phyloP scores from a whole-genome alignment of 768 basidiomycete genomes.

The Pholiota molesta region DNA sequence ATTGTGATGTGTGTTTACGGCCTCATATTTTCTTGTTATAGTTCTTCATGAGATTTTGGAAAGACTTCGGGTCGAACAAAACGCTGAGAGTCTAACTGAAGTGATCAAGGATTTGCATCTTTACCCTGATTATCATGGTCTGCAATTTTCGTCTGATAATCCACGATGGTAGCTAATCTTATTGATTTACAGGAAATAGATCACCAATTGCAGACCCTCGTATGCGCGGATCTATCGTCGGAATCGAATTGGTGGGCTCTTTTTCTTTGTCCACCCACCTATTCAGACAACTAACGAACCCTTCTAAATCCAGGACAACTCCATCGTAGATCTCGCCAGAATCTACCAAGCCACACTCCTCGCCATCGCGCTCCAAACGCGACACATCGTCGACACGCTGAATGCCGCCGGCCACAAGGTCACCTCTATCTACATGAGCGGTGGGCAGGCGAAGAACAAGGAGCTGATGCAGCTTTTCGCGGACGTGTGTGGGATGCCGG shows the following conservation, averaged over 20 bases:
- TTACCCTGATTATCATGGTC: slow-evolving; percentile 95
- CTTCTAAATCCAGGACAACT: slow-evolving; percentile 52
- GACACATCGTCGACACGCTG: slow-evolving; percentile 91
- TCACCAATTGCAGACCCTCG: slow-evolving; percentile 95
- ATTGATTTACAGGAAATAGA: slow-evolving; percentile 71
- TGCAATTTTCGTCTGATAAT: neutral
- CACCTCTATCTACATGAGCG: slow-evolving; percentile 86
- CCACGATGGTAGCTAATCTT: neutral
- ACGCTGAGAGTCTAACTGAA: slow-evolving; percentile 70
- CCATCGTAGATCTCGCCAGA: slow-evolving; percentile 79
- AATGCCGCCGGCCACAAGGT: slow-evolving; percentile 84
- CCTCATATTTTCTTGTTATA: slow-evolving; percentile 23
- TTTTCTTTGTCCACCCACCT: slow-evolving; percentile 17
- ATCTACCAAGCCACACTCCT: slow-evolving; percentile 92
- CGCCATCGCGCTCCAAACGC: slow-evolving; percentile 91
- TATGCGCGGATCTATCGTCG: slow-evolving; percentile 92
- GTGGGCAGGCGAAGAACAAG: slow-evolving; percentile 91
- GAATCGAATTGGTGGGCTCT: slow-evolving; percentile 70
- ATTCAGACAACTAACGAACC: neutral
- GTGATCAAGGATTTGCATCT: slow-evolving; percentile 90
- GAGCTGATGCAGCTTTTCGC: slow-evolving; percentile 89
- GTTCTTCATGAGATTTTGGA: slow-evolving; percentile 80
- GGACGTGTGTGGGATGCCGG: slow-evolving; percentile 78
- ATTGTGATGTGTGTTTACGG: neutral
- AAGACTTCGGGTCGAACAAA: slow-evolving; percentile 56